A percentile compares a stretch with the other conserved stretches of the same genome.
Evolutionary conservation across 2,329 filamentous ascomycete genomes (phyloP).

Genomic region (Paraconiothyrium brasiliense): DNA sequence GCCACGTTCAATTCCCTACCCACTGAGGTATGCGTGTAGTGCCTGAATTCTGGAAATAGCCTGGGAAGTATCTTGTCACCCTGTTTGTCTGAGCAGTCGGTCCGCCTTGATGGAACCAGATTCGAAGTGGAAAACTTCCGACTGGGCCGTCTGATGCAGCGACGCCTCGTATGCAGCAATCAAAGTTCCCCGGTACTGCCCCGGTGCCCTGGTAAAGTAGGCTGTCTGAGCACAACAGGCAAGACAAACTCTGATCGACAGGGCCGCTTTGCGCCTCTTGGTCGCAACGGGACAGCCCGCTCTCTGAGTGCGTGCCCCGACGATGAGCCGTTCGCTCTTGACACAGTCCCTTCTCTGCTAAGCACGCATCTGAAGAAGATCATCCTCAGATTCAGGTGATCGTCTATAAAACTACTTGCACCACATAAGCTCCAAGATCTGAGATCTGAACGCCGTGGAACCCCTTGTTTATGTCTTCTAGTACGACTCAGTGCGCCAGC

Average conservation of each 20-base stretch:
- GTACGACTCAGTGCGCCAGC: not conserved
- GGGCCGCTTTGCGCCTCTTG: not conserved
- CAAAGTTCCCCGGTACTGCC: not conserved
- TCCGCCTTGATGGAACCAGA: not conserved
- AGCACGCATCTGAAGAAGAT: not conserved
- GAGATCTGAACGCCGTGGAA: not conserved
- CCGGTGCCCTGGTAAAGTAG: not conserved
- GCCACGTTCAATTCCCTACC: too few species aligned
- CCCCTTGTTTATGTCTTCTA: not conserved
- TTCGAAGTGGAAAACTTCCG: not conserved
- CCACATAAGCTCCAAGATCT: slow-evolving; percentile 2
- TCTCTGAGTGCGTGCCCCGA: too few species aligned
- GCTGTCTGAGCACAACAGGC: not conserved
- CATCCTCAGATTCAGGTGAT: not conserved
- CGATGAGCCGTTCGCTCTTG: not conserved
- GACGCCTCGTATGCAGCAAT: not conserved
- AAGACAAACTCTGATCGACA: not conserved
- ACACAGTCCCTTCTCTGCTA: not conserved
- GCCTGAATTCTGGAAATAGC: not conserved
- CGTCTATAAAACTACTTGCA: slow-evolving; percentile 3
- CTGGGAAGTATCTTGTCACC: not conserved
- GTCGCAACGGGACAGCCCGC: not conserved
- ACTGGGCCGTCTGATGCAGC: not conserved
- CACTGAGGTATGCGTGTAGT: too few species aligned
- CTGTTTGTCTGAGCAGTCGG: not conserved